phyloP scores from a whole-genome alignment of 805 yeast species.

The Trichomonascus vanleenenianus region DNA sequence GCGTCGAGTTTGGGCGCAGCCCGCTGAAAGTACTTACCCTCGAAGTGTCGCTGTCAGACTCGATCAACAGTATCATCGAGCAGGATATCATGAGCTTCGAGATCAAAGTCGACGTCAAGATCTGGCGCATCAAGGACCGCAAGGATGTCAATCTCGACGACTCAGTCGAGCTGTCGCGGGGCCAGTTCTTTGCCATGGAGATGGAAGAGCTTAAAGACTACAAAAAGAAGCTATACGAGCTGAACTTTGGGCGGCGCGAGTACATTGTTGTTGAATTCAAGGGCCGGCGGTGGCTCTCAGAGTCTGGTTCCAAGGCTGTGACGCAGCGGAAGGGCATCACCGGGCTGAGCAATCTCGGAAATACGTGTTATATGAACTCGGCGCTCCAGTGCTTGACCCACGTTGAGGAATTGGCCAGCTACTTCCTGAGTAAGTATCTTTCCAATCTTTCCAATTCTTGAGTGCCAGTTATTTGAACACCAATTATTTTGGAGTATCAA shows the following conservation, averaged over 20 bases:
- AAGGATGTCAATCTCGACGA: no score
- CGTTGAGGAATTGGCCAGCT: slow-evolving; percentile 71
- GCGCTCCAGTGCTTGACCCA: slow-evolving; percentile 87
- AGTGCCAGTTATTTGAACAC: no score
- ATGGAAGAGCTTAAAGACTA: neutral
- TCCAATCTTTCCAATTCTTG: neutral
- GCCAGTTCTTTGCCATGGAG: neutral
- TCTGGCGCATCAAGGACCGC: neutral
- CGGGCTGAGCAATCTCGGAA: slow-evolving; percentile 72
- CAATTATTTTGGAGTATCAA: no score
- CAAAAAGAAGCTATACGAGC: slow-evolving; percentile 1
- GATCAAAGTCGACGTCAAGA: neutral
- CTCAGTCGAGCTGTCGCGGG: no score
- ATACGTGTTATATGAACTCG: slow-evolving; percentile 91
- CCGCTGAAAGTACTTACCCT: neutral
- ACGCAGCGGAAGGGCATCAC: slow-evolving; percentile 40
- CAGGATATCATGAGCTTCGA: neutral
- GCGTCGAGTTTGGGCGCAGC: neutral
- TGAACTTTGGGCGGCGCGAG: neutral
- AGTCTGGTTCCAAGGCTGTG: neutral
- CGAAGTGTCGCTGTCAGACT: neutral
- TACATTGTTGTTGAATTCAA: slow-evolving; percentile 1
- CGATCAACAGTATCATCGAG: neutral
- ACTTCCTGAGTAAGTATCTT: slow-evolving; percentile 40
- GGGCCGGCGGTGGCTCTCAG: neutral